Evolutionary conservation across 768 basidiomycete genomes (phyloP), one percentile per base, ranked within the genome.

Genomic region (Coprinellus micaceus): DNA sequence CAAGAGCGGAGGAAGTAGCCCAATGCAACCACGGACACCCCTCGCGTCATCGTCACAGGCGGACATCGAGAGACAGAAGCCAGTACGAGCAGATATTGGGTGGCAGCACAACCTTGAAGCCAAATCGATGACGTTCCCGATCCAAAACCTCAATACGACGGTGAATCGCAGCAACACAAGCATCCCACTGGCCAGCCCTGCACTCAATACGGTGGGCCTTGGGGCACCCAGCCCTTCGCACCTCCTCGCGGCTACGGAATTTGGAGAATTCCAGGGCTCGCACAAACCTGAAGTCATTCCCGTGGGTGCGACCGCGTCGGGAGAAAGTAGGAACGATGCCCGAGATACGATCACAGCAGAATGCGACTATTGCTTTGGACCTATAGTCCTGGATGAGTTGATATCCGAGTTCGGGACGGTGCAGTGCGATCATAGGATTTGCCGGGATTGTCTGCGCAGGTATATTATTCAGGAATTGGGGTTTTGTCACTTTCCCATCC

Each of bases 71-170:
- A 29, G 39, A 22, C 49, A 57, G 30, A 57, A 52, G 24, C 50
- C 56, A 7, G 56, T 57, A 17, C 56, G 56, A 17, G 33, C 28
- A 17, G 56, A 57, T 28, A 41, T 57, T 21, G 39, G 56, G 13
- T 57, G 56, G 56, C 56, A 57, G 33, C 25, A 44, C 4, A 41
- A 41, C 26, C 33, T 57, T 12, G 51, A 28, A 21, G 49, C 56
- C 1, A 57, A 52, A 33, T 57, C 56, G 1, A 12, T 57, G 28
- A 57, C 56, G 4, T 52, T 52, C 13, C 56, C 56, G 6, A 22
- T 57, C 11, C n/a, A 22, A 30, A 36, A 41, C 26, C n/a, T 33
- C 43, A 15, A 41, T 28, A 36, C 1, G 17, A 15, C 30, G 6
- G 43, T n/a, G 10, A 22, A 29, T n/a, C 15, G 12, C 19, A n/a